A percentile compares a stretch with the other conserved stretches of the same genome.
Evolutionary conservation across 176 grass and related monocot genomes (phyloP).

Genomic region (Oryza coarctata): DNA sequence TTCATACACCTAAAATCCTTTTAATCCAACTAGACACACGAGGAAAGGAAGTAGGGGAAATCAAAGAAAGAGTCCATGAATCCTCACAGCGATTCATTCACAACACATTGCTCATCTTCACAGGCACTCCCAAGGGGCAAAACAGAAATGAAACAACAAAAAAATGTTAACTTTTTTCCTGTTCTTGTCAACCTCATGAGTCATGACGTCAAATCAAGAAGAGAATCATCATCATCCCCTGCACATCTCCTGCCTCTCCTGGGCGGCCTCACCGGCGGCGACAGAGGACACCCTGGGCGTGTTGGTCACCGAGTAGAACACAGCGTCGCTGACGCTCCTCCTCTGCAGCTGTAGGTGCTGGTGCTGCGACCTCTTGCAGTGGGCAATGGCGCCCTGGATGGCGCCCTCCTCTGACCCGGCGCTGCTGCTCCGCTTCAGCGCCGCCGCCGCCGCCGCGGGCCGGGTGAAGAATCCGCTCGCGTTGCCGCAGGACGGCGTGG

Average conservation of each 20-base stretch:
- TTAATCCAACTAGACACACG: background rate
- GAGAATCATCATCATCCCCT: slow-evolving; percentile 40
- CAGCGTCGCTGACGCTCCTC: slow-evolving; percentile 62
- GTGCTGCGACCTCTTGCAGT: slow-evolving; percentile 81
- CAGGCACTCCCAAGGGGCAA: background rate
- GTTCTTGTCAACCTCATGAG: background rate
- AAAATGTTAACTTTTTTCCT: background rate
- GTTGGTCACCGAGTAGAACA: slow-evolving; percentile 54
- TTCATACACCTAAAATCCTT: background rate
- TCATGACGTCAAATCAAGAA: background rate
- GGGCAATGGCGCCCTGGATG: slow-evolving; percentile 90
- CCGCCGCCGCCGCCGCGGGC: background rate
- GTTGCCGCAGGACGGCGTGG: slow-evolving; percentile 52
- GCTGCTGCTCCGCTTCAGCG: slow-evolving; percentile 74
- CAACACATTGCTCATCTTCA: slow-evolving; percentile 40
- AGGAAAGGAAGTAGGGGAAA: background rate
- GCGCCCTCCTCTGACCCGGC: slow-evolving; percentile 66
- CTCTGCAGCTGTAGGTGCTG: slow-evolving; percentile 33
- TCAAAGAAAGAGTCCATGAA: slow-evolving; percentile 15
- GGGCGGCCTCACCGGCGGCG: slow-evolving; percentile 38
- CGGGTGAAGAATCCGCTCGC: slow-evolving; percentile 38
- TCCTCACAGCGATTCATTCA: slow-evolving; percentile 25
- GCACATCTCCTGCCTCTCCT: slow-evolving; percentile 63
- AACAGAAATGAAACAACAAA: background rate
- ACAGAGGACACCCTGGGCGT: slow-evolving; percentile 50